phyloP scores from a whole-genome alignment of 1,139 yeast genomes.

The Hanseniaspora gamundiae region DNA sequence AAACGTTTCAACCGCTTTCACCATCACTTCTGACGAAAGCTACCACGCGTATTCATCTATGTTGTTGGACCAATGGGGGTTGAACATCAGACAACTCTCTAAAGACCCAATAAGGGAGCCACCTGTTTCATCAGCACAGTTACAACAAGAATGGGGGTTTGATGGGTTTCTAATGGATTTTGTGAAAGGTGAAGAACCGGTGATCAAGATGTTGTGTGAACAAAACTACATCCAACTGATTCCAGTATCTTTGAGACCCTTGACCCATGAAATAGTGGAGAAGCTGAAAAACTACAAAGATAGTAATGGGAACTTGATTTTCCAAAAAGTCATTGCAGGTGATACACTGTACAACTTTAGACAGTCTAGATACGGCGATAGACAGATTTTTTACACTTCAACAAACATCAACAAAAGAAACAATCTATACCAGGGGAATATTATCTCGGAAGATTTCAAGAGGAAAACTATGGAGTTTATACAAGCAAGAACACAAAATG shows the following conservation, averaged over 20 bases:
- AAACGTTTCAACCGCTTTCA: slow-evolving; percentile 45
- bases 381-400: slow-evolving; percentile 33
- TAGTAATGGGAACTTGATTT: slow-evolving; percentile 30
- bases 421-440: slow-evolving; percentile 31
- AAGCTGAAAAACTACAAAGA: slow-evolving; percentile 25
- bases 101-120: slow-evolving; percentile 15
- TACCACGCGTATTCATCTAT: slow-evolving; percentile 32
- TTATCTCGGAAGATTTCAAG: slow-evolving; percentile 31
- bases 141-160: slow-evolving; percentile 45
- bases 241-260: slow-evolving; percentile 44
- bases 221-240: slow-evolving; percentile 44
- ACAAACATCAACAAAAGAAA: slow-evolving; percentile 19
- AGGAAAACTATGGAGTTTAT: slow-evolving; percentile 16
- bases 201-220: slow-evolving; percentile 61
- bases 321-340: slow-evolving; percentile 51
- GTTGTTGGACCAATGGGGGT: slow-evolving; percentile 30
- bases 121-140: slow-evolving; percentile 25
- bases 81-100: slow-evolving; percentile 36
- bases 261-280: slow-evolving; percentile 33
- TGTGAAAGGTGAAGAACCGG: slow-evolving; percentile 63
- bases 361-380: slow-evolving; percentile 47
- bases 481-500: slow-evolving; percentile 9
- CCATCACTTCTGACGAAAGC: slow-evolving; percentile 33
- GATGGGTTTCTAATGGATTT: slow-evolving; percentile 71
- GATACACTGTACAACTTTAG: slow-evolving; percentile 38